phyloP scores from a whole-genome alignment of 495 filamentous ascomycete genomes.

The Penicillium robsamsonii region DNA sequence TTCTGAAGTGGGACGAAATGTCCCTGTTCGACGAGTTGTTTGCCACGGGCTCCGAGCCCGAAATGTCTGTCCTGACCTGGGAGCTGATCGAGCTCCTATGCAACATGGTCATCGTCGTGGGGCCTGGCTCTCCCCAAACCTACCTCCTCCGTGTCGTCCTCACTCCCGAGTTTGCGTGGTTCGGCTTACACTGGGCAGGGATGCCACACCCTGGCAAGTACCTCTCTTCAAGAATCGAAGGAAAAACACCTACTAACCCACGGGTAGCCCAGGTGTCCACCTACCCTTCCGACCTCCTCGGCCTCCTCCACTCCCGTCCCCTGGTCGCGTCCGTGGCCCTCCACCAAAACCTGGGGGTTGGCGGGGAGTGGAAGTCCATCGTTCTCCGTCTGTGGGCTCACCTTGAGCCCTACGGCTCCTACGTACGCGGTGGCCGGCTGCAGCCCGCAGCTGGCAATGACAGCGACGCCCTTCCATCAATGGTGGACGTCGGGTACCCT shows the following conservation, averaged over 20 bases:
- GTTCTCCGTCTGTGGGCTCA: not conserved
- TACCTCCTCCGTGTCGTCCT: slow-evolving; percentile 7
- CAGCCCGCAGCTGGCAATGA: not conserved
- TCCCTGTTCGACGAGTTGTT: slow-evolving; percentile 1
- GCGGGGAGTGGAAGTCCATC: not conserved
- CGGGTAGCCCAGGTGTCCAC: not conserved
- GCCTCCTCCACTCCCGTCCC: slow-evolving; percentile 3
- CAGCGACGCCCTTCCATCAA: not conserved
- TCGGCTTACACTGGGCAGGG: slow-evolving; percentile 13
- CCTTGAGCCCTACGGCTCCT: not conserved
- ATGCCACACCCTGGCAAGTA: slow-evolving; percentile 1
- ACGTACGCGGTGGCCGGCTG: not conserved
- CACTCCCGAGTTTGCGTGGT: slow-evolving; percentile 7
- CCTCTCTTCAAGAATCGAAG: not conserved
- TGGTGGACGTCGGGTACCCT: not conserved
- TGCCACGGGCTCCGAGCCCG: not conserved
- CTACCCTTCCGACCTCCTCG: not conserved
- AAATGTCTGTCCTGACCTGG: not conserved
- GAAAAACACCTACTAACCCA: not conserved
- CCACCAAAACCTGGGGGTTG: not conserved
- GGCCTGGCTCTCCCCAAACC: not conserved
- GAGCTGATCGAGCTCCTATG: not conserved
- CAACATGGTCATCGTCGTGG: slow-evolving; percentile 10
- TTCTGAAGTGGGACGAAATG: not conserved
- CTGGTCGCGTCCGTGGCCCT: not conserved